These are phyloP conservation scores for Usnea hakonensis DNA, from an alignment of 495 filamentous ascomycete species.

Conservation along the genomic window DNA sequence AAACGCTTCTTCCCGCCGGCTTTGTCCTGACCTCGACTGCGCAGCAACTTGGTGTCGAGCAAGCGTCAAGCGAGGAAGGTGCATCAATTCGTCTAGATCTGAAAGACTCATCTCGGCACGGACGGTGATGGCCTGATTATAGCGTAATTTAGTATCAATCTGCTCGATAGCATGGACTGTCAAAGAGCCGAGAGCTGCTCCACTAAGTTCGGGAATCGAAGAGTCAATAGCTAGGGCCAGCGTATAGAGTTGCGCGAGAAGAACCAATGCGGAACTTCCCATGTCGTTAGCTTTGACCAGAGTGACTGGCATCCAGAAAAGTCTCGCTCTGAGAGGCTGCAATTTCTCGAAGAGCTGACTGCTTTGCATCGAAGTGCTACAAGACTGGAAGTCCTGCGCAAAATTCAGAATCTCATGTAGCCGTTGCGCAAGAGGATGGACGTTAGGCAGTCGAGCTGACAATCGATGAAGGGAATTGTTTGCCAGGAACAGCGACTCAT, in stretches of 20 bases:
- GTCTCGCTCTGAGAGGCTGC: constrained; percentile 77
- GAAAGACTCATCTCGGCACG: constrained; percentile 17
- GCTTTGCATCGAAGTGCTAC: constrained; percentile 49
- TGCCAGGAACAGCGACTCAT: constrained; percentile 56
- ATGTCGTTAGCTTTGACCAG: constrained; percentile 50
- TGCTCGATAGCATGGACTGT: constrained; percentile 69
- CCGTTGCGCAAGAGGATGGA: constrained; percentile 64
- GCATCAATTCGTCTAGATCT: constrained; percentile 23
- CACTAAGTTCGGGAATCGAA: constrained; percentile 82
- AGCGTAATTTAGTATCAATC: constrained; percentile 54
- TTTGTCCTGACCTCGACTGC: constrained; percentile 13
- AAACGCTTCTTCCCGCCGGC: constrained; percentile 6
- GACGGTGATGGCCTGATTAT: constrained; percentile 16
- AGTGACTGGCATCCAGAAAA: constrained; percentile 86
- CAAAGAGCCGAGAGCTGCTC: constrained; percentile 75
- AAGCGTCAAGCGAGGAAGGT: constrained; percentile 21
- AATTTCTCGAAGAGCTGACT: constrained; percentile 83
- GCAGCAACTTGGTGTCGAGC: constrained; percentile 14
- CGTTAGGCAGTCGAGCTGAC: constrained; percentile 61
- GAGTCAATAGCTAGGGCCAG: constrained; percentile 79
- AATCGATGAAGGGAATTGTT: constrained; percentile 63
- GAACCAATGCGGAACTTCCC: constrained; percentile 38
- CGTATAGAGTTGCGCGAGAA: constrained; percentile 88
- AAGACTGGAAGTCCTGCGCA: constrained; percentile 66
- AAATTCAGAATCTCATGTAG: constrained; percentile 75